Evolutionary conservation across 1,284 basidiomycete genomes (phyloP), one percentile per base, ranked within the genome.

Genomic region (Apiotrichum porosum): DNA sequence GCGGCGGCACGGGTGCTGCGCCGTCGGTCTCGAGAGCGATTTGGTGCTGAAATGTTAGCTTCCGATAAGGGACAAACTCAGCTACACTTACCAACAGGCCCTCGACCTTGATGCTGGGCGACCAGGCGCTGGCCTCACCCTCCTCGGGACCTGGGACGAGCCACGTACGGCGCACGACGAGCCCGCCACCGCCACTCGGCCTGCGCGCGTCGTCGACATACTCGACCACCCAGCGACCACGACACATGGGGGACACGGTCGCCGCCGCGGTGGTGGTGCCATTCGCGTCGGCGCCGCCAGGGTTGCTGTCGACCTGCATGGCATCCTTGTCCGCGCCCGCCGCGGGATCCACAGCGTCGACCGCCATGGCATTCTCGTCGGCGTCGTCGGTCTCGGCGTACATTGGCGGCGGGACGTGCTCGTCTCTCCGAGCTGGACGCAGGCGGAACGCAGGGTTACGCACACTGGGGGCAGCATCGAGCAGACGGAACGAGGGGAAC

Each of bases 131-230:
- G n/a, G 44, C 41, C 26, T 42, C 55, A 12, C 35, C 28, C 24
- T 50, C 40, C 30, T 46, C 40, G 9, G 32, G 37, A 4, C 18
- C 39, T 0, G 53, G 30, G 19, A 35, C 22, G 6, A 67, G 56
- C 65, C 63, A 66, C 18, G 57, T 54, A 2, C 60, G 52, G 10
- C 65, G 43, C 9, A 66, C 62, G 10, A 63, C 56, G n/a, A 68
- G 23, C 0, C 63, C 65, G 23, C 44, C 51, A 3, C 44, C 26
- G 8, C 26, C 26, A 28, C 26, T 12, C 40, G 3, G 44, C 28
- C 2, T 37, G n/a, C 3, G 37, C 37, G 19, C 15, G 30, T 47
- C 43, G 40, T 55, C 49, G 17, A 51, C 44, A 22, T 37, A 23
- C 28, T 55, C 53, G 23, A 52, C 21, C 18, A 49, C 28, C 53